These are phyloP conservation scores for Pyrenophora teres DNA, from an alignment of 2,329 filamentous ascomycete genomes.

Conservation along the genomic window DNA sequence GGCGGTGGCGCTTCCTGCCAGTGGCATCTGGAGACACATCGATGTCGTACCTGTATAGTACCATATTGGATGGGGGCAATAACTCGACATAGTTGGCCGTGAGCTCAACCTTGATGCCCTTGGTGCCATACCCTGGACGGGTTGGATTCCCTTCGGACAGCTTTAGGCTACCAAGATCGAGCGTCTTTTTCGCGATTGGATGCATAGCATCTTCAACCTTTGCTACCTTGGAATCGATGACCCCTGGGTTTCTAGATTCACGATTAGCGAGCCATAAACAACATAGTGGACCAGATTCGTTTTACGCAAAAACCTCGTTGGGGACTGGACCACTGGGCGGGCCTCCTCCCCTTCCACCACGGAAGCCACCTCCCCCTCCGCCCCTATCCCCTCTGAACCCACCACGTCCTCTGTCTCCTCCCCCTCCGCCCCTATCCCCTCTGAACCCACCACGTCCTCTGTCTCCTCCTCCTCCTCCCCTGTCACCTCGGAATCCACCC, in stretches of 20 bases:
- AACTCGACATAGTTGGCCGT: slow-evolving; percentile 28
- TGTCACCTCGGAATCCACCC: neutral
- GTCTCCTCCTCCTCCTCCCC: neutral
- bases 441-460: slow-evolving; percentile 1
- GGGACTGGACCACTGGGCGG: slow-evolving; percentile 6
- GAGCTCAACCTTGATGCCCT: slow-evolving; percentile 19
- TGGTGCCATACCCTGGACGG: slow-evolving; percentile 25
- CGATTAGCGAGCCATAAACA: neutral
- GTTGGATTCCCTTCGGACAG: slow-evolving; percentile 13
- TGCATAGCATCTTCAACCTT: slow-evolving; percentile 18
- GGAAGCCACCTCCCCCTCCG: neutral
- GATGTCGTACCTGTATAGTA: slow-evolving; percentile 22
- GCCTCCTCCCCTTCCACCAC: neutral
- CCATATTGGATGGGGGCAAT: slow-evolving; percentile 15
- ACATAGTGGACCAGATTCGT: neutral
- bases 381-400: slow-evolving; percentile 3
- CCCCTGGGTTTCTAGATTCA: slow-evolving; percentile 11
- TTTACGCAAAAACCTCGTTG: slow-evolving; percentile 17
- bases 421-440: slow-evolving; percentile 3
- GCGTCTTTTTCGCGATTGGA: slow-evolving; percentile 15
- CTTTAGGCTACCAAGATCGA: slow-evolving; percentile 12
- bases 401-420: neutral
- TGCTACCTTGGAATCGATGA: slow-evolving; percentile 11
- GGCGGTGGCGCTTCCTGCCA: slow-evolving; percentile 17
- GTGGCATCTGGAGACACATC: slow-evolving; percentile 12